Evolutionary conservation across 306 rosid species (phyloP).

Genomic region (Styphnolobium japonicum): DNA sequence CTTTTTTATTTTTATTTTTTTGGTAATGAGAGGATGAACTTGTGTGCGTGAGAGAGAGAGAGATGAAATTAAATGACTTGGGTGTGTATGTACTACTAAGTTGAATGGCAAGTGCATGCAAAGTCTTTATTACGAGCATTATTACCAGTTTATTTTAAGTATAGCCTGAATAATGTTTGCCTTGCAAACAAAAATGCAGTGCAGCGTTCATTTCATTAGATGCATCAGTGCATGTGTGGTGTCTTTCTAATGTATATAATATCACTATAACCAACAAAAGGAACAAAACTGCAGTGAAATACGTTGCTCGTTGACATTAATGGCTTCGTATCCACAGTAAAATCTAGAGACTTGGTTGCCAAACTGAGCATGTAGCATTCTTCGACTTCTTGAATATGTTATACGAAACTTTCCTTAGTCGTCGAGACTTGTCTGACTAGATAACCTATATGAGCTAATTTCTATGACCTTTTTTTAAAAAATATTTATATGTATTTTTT

Average conservation of each 20-base stretch:
- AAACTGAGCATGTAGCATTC: not conserved
- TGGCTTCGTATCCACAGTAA: not conserved
- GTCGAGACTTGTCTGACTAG: no score
- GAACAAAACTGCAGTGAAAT: not conserved
- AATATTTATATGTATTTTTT: no score
- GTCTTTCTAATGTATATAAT: not conserved
- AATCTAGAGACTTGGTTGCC: not conserved
- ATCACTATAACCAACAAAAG: not conserved
- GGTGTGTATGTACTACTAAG: constrained; percentile 30
- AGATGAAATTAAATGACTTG: constrained; percentile 9
- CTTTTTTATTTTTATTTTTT: not conserved
- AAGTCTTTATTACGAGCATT: not conserved
- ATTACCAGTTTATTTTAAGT: not conserved
- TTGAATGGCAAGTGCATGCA: constrained; percentile 12
- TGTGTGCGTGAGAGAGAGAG: not conserved
- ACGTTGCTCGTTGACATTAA: not conserved
- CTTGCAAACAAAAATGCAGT: not conserved
- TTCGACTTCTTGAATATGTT: not conserved
- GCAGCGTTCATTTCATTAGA: not conserved
- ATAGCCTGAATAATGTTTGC: not conserved
- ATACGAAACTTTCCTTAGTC: not conserved
- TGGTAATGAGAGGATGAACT: constrained; percentile 9
- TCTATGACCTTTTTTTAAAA: no score
- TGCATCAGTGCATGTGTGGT: not conserved
- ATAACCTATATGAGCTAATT: no score